phyloP scores from a whole-genome alignment of 2,329 filamentous ascomycete species.

The Aspergillus sclerotialis region DNA sequence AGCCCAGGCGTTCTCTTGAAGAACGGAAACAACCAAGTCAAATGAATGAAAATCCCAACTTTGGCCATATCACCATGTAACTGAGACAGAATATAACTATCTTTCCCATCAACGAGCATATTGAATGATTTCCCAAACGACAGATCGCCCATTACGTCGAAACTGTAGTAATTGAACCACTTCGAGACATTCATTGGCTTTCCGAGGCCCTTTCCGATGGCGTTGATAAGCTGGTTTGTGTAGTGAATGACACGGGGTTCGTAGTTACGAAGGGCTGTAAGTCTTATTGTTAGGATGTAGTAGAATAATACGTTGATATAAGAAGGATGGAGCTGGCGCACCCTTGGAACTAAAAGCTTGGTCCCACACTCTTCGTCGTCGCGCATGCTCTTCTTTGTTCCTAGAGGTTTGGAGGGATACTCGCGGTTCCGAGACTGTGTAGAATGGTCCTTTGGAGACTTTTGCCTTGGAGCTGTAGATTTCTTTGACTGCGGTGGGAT shows the following conservation, averaged over 20 bases:
- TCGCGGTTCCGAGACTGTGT: constrained; percentile 27
- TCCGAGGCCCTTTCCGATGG: constrained; percentile 20
- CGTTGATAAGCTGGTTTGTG: constrained; percentile 26
- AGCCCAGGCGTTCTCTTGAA: not conserved
- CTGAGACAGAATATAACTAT: constrained; percentile 3
- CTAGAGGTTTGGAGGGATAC: constrained; percentile 34
- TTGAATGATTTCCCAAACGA: constrained; percentile 6
- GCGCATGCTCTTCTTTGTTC: constrained; percentile 30
- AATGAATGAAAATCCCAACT: constrained; percentile 1
- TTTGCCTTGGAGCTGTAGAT: constrained; percentile 32
- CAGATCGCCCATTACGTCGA: constrained; percentile 12
- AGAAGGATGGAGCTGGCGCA: too few relatives aligned
- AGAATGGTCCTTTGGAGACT: constrained; percentile 37
- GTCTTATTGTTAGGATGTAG: too few relatives aligned
- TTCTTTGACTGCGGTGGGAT: constrained; percentile 28
- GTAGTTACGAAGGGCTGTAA: constrained; percentile 35
- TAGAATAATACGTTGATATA: too few relatives aligned
- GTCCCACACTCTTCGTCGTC: constrained; percentile 35
- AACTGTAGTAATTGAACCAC: constrained; percentile 30
- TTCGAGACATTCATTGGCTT: constrained; percentile 29
- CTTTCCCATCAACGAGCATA: constrained; percentile 1
- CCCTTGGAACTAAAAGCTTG: constrained; percentile 36
- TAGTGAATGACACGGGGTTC: constrained; percentile 31
- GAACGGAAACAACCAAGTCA: constrained; percentile 1
- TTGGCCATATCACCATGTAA: not conserved